phyloP scores from a whole-genome alignment of 228 moss, liverwort and hornwort genomes.

The Sphagnum magellanicum region DNA sequence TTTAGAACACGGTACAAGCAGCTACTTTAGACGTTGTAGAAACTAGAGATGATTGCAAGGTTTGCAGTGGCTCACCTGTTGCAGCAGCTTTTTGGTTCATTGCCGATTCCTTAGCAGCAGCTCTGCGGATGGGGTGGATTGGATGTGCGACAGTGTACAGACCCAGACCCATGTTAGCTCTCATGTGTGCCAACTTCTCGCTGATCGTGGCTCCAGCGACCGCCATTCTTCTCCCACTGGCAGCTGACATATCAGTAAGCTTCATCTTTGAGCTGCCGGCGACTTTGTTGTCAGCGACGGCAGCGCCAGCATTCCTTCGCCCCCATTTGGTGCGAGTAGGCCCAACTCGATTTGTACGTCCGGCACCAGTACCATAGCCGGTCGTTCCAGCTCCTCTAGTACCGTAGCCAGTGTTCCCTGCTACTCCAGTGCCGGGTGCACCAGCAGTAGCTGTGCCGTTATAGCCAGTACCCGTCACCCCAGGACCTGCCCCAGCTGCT shows the following conservation, averaged over 20 bases:
- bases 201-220: conserved; percentile 2
- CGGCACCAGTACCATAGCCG: not conserved
- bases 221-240: conserved; percentile 3
- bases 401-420: not conserved
- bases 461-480: not conserved
- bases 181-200: conserved; percentile 5
- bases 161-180: conserved; percentile 6
- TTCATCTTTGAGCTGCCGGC: conserved; percentile 2
- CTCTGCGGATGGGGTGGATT: conserved; percentile 7
- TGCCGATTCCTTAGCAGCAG: conserved; percentile 4
- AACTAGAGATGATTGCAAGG: too few species aligned
- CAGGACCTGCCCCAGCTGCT: not conserved
- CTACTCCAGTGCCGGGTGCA: too few species aligned
- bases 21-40: too few species aligned
- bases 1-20: too few species aligned
- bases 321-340: not conserved
- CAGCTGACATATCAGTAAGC: conserved; percentile 4
- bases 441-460: not conserved
- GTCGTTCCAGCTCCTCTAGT: not conserved
- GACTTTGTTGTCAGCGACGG: conserved; percentile 4
- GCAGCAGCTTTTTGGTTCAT: conserved; percentile 2
- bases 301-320: not conserved
- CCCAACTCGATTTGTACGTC: not conserved
- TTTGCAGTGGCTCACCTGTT: not conserved
- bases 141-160: conserved; percentile 7